Evolutionary conservation across 768 basidiomycete genomes (phyloP).

Genomic region (Collybia sordida): DNA sequence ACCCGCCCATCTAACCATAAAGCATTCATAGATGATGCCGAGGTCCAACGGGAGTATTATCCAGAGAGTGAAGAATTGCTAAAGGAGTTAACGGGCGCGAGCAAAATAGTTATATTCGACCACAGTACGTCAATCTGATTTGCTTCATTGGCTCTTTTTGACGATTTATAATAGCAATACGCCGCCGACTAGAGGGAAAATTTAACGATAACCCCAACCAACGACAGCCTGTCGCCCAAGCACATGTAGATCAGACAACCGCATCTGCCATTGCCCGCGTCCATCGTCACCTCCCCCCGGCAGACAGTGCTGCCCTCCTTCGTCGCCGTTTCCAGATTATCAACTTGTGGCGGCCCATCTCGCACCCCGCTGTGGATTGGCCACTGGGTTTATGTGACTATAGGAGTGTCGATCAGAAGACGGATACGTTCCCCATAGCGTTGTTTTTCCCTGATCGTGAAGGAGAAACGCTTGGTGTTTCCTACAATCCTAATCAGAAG

Average conservation of each 20-base stretch:
- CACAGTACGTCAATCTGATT: slow-evolving; percentile 44
- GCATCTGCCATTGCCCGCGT: slow-evolving; percentile 44
- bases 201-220: slow-evolving; percentile 31
- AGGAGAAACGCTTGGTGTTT: slow-evolving; percentile 51
- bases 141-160: not conserved
- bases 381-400: slow-evolving; percentile 55
- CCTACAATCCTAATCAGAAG: slow-evolving; percentile 42
- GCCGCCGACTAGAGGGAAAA: slow-evolving; percentile 40
- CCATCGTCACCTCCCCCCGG: slow-evolving; percentile 46
- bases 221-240: slow-evolving; percentile 45
- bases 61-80: slow-evolving; percentile 54
- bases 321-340: slow-evolving; percentile 55
- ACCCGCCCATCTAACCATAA: slow-evolving; percentile 35
- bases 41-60: slow-evolving; percentile 54
- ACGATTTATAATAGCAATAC: slow-evolving; percentile 32
- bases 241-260: slow-evolving; percentile 55
- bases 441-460: slow-evolving; percentile 49
- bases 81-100: slow-evolving; percentile 58
- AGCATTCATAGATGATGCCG: slow-evolving; percentile 45
- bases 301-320: slow-evolving; percentile 42
- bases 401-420: slow-evolving; percentile 37
- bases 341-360: slow-evolving; percentile 61
- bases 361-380: slow-evolving; percentile 44
- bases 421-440: slow-evolving; percentile 43
- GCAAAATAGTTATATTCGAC: slow-evolving; percentile 57